Percentiles rank a stretch among this genome's conserved stretches.
phyloP scores from a whole-genome alignment of 164 flowering plant species.

The Aristolochia fimbriata region DNA sequence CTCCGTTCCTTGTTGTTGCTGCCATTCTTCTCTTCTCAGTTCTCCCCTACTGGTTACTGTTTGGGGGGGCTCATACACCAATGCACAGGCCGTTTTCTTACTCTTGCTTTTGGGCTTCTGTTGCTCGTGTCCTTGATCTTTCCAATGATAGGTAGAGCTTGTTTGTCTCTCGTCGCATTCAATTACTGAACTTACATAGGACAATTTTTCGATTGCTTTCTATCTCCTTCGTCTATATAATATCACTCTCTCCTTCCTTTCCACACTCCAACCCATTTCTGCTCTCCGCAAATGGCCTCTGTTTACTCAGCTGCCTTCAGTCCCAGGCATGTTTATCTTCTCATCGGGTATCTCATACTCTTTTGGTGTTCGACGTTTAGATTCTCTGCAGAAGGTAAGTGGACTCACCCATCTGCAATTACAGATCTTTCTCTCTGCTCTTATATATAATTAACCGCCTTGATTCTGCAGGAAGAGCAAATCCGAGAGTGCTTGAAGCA shows the following conservation, averaged over 20 bases:
- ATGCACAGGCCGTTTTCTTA: constrained; percentile 7
- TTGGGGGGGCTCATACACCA: constrained; percentile 3
- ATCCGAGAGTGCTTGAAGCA: neutral
- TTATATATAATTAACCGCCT: neutral
- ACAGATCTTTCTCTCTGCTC: neutral
- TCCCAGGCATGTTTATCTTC: constrained; percentile 16
- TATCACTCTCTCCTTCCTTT: constrained; percentile 1
- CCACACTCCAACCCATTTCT: neutral
- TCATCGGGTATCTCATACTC: constrained; percentile 23
- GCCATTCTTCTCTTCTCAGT: neutral
- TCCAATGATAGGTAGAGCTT: constrained; percentile 10
- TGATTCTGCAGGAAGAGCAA: neutral
- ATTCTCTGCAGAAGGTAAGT: constrained; percentile 22
- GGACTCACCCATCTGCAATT: no score
- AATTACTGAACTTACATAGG: constrained; percentile 9
- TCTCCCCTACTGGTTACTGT: constrained; percentile 1
- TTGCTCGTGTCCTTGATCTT: constrained; percentile 18
- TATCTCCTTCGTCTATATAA: constrained; percentile 3
- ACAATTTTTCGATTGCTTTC: neutral
- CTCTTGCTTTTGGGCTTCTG: constrained; percentile 10
- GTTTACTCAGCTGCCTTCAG: constrained; percentile 2
- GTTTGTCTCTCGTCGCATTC: constrained; percentile 20
- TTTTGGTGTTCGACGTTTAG: constrained; percentile 22
- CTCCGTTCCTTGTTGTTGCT: neutral
- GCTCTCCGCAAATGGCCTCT: neutral